phyloP scores from a whole-genome alignment of 148 eudicot species.

The Suaeda aralocaspica region DNA sequence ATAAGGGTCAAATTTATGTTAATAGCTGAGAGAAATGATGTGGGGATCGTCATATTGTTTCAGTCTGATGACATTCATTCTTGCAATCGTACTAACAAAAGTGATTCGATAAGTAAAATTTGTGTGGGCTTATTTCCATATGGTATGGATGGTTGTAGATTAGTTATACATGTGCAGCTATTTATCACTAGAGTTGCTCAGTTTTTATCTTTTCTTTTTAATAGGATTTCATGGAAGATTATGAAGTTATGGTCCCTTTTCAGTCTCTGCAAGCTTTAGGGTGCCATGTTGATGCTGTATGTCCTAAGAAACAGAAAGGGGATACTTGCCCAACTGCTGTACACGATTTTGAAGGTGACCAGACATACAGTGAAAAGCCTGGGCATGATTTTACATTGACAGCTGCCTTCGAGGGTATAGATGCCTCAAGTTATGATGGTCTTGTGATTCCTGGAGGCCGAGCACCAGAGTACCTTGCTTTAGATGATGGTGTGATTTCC shows the following conservation, averaged over 20 bases:
- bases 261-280: slow-evolving; percentile 95
- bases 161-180: background rate
- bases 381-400: slow-evolving; percentile 80
- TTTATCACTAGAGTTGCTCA: background rate
- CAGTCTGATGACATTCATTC: background rate
- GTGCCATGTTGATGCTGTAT: slow-evolving; percentile 94
- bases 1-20: background rate
- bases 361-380: slow-evolving; percentile 92
- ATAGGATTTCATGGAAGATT: slow-evolving; percentile 98
- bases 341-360: slow-evolving; percentile 99
- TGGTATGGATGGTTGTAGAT: background rate
- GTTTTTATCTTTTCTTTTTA: background rate
- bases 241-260: slow-evolving; percentile 90
- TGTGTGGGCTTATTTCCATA: background rate
- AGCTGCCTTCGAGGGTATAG: slow-evolving; percentile 56
- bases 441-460: slow-evolving; percentile 98
- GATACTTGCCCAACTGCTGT: slow-evolving; percentile 82
- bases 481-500: slow-evolving; percentile 65
- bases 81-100: background rate
- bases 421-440: slow-evolving; percentile 79
- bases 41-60: background rate
- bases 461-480: slow-evolving; percentile 92
- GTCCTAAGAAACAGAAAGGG: slow-evolving; percentile 79
- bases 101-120: background rate
- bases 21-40: background rate